These are phyloP conservation scores for Phytophthora agathidicida DNA, from an alignment of 352 stramenopile genomes.

Conservation along the genomic window DNA sequence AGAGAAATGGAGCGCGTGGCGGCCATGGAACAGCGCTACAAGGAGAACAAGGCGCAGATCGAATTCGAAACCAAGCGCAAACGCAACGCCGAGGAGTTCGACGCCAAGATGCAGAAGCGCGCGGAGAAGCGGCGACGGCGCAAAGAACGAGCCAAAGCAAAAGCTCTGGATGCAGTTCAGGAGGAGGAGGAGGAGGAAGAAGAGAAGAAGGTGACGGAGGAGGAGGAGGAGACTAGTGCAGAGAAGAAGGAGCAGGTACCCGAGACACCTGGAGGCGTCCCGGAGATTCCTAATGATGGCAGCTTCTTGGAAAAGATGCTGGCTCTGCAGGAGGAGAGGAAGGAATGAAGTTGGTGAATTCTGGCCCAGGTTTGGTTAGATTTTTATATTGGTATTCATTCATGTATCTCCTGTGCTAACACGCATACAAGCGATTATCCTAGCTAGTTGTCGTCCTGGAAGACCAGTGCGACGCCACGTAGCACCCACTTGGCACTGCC, in stretches of 20 bases:
- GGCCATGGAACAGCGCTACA: conserved; percentile 86
- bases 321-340: conserved; percentile 55
- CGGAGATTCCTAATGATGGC: conserved; percentile 82
- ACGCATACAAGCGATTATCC: no score
- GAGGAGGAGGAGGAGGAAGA: conserved; percentile 32
- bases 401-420: conserved; percentile 12
- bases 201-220: conserved; percentile 23
- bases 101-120: conserved; percentile 70
- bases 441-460: conserved; percentile 97
- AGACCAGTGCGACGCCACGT: conserved; percentile 93
- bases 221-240: conserved; percentile 19
- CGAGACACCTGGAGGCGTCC: conserved; percentile 72
- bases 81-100: conserved; percentile 71
- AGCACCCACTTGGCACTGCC: conserved; percentile 95
- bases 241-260: conserved; percentile 30
- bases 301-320: conserved; percentile 83
- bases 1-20: conserved; percentile 93
- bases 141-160: conserved; percentile 71
- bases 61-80: conserved; percentile 76
- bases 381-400: conserved; percentile 8
- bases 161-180: conserved; percentile 30
- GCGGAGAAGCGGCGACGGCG: conserved; percentile 78
- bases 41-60: conserved; percentile 59
- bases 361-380: conserved; percentile 4
- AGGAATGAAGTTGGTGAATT: conserved; percentile 18